Evolutionary conservation across 108 stramenopile genomes (phyloP), one percentile per base, ranked within the genome.

Genomic region (Cyclotella kingstonii): DNA sequence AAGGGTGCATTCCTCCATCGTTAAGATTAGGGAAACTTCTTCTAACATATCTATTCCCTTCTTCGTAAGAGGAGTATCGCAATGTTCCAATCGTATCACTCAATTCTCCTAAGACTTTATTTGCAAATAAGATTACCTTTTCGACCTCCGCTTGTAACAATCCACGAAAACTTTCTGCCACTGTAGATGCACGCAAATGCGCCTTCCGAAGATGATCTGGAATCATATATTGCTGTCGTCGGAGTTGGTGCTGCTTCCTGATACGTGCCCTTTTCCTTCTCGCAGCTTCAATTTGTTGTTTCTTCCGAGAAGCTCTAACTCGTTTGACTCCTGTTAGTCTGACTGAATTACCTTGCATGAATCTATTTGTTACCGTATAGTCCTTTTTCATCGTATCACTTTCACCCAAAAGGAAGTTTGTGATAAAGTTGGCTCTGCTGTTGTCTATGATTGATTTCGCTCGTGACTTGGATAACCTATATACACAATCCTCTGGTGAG

Each of bases 131-230:
- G 35, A 63, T 63, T 1, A 81, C 70, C 44, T 81, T 81, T 18
- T 81, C 80, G 5, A 77, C 70, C 51, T 81, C 80, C 5, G 74
- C 70, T 28, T 70, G 70, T 9, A 81, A 31, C 31, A 81, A 45
- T 18, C 80, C 80, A n/a, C 69, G 65, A 38, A 81, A 81, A 34
- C 79, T 42, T 27, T 67, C 80, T n/a, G 80, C 71, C 11, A 81
- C 65, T 31, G 63, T 63, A 31, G 68, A 51, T 25, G 74, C 80
- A 59, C 87, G 87, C 4, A 57, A 54, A 70, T 93, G 88, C 0
- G 92, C 86, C 10, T 63, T 47, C 8, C 86, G 81, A 21, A 91
- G 49, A 54, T 86, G 80, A 8, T 58, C 59, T 7, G 87, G 85
- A 46, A 85, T 79, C 19, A 53, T 63, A 38, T 81, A 66, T 42